These are phyloP conservation scores for Sordariomycetes sp. DNA, from an alignment of 2,329 filamentous ascomycete genomes.

Conservation along the genomic window DNA sequence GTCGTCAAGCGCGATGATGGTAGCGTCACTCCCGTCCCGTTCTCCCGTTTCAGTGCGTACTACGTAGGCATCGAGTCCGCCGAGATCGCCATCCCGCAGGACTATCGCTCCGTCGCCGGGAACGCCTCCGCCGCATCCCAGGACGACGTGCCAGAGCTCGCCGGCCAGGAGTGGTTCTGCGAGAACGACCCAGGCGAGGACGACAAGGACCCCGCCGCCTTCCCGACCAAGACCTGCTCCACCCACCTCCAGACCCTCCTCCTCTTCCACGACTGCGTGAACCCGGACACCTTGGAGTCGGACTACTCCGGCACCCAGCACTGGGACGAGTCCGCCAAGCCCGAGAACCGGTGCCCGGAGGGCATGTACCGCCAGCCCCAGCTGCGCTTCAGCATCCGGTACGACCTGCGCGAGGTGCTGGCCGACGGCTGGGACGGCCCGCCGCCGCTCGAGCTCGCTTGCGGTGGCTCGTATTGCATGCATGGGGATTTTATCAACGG, in stretches of 20 bases:
- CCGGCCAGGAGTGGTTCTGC: slow-evolving; percentile 16
- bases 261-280: slow-evolving; percentile 14
- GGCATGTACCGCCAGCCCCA: slow-evolving; percentile 34
- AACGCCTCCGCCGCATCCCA: slow-evolving; percentile 20
- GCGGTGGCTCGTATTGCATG: slow-evolving; percentile 22
- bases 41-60: slow-evolving; percentile 25
- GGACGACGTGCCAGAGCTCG: slow-evolving; percentile 9
- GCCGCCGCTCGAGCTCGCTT: slow-evolving; percentile 30
- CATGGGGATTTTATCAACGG: slow-evolving; percentile 38
- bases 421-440: slow-evolving; percentile 31
- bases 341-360: slow-evolving; percentile 19
- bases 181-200: slow-evolving; percentile 15
- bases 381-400: slow-evolving; percentile 34
- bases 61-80: slow-evolving; percentile 28
- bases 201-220: slow-evolving; percentile 13
- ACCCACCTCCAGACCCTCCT: slow-evolving; percentile 16
- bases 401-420: slow-evolving; percentile 29
- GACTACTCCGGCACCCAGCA: slow-evolving; percentile 9
- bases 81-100: slow-evolving; percentile 31
- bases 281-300: slow-evolving; percentile 12
- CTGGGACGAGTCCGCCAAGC: slow-evolving; percentile 1
- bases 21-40: slow-evolving; percentile 22
- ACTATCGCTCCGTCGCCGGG: slow-evolving; percentile 29
- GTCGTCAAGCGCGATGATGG: slow-evolving; percentile 19
- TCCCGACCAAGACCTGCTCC: slow-evolving; percentile 18